A percentile compares a stretch with the other conserved stretches of the same genome.
These are phyloP conservation scores for Mantamonas sphyraenae DNA, from an alignment of 78 protist genomes.

Conservation along the genomic window DNA sequence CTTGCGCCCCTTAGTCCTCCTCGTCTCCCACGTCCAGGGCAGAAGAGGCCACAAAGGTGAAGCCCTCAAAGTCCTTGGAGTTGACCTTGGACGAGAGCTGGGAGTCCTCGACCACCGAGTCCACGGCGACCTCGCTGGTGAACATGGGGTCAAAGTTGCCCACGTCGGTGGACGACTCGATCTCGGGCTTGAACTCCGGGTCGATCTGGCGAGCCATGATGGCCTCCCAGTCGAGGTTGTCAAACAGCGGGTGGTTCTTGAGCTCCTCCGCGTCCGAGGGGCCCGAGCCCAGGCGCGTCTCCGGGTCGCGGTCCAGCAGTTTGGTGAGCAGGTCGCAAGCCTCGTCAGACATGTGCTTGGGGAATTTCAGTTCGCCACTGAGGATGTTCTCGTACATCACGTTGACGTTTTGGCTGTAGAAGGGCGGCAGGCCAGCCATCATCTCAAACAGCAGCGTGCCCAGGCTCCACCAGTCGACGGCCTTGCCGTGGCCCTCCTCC, in stretches of 20 bases:
- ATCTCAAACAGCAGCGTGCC: slow-evolving; percentile 64
- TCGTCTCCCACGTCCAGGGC: neutral
- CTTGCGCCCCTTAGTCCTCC: too few relatives aligned
- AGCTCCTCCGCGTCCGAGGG: slow-evolving; percentile 16
- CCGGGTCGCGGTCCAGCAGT: slow-evolving; percentile 27
- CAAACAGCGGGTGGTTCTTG: neutral
- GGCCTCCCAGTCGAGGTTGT: slow-evolving; percentile 12
- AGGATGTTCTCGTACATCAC: slow-evolving; percentile 44
- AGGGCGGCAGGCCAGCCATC: slow-evolving; percentile 59
- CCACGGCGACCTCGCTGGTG: slow-evolving; percentile 17
- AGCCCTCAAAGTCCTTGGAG: neutral
- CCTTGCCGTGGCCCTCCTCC: slow-evolving; percentile 40
- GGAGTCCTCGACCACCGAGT: slow-evolving; percentile 18
- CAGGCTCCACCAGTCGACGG: slow-evolving; percentile 76
- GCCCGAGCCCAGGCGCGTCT: slow-evolving; percentile 34
- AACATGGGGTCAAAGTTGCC: slow-evolving; percentile 26
- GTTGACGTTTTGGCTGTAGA: slow-evolving; percentile 22
- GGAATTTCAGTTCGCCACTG: slow-evolving; percentile 10
- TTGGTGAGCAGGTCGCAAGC: too few relatives aligned
- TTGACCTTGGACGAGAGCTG: neutral
- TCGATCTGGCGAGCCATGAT: neutral
- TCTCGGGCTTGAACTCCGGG: neutral
- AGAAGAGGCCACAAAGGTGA: neutral
- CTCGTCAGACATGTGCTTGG: slow-evolving; percentile 3
- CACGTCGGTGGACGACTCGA: too few relatives aligned